These are phyloP conservation scores for Entomortierella parvispora DNA, from an alignment of 192 early-diverging fungal species.

Conservation along the genomic window DNA sequence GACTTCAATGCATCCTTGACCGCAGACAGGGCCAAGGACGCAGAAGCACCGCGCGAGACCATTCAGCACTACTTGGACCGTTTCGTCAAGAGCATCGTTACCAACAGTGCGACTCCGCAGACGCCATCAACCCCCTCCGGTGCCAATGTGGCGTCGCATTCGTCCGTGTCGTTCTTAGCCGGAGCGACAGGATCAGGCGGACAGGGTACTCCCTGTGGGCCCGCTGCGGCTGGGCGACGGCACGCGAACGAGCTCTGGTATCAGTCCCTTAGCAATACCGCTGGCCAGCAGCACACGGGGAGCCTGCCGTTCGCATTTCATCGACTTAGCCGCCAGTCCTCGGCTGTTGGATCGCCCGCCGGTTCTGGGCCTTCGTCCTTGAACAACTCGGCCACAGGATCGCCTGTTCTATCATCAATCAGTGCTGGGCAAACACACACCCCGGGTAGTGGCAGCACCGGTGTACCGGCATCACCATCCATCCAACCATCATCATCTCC, in stretches of 20 bases:
- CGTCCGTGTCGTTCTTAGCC: not conserved
- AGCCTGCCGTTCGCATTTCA: conserved; percentile 41
- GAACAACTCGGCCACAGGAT: not conserved
- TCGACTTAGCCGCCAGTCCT: conserved; percentile 20
- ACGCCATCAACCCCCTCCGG: conserved; percentile 1
- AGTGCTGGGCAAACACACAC: not conserved
- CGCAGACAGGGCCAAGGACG: conserved; percentile 12
- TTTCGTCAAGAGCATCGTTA: conserved; percentile 20
- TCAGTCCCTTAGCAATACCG: conserved; percentile 24
- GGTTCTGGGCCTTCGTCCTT: too few relatives aligned
- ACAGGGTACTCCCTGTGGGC: not conserved
- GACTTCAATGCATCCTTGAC: conserved; percentile 23
- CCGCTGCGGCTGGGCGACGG: conserved; percentile 32
- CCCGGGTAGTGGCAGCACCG: not conserved
- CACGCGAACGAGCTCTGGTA: conserved; percentile 43
- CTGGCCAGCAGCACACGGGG: conserved; percentile 12
- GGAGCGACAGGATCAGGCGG: not conserved
- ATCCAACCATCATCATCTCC: not conserved
- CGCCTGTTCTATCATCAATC: not conserved
- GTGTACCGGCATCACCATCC: not conserved
- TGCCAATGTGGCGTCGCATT: not conserved
- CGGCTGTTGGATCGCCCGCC: conserved; percentile 16
- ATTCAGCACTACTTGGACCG: conserved; percentile 42
- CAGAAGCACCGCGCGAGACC: conserved; percentile 11
- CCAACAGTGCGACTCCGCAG: not conserved